Percentiles rank a stretch among this genome's conserved stretches.
Conservation (phyloP, 2,329 filamentous ascomycete species). For the Pseudogymnoascus sp. region DNA sequence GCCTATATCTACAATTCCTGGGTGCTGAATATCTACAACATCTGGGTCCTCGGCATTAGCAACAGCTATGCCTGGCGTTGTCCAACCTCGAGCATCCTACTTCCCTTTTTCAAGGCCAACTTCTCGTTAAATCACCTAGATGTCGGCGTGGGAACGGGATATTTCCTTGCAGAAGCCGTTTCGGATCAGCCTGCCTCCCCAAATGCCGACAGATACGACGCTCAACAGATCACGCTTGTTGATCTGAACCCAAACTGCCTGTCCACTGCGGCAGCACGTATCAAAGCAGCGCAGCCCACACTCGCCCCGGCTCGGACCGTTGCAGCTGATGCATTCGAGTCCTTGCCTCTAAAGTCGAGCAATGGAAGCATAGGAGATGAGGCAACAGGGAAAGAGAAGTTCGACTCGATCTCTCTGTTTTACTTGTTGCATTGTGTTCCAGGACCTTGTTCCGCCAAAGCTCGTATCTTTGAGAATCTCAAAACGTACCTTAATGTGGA, state of each 20-base stretch:
- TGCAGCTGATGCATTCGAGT: constrained; percentile 31
- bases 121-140: constrained; percentile 24
- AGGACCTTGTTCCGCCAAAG: constrained; percentile 24
- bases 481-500: constrained; percentile 28
- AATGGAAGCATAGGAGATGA: constrained; percentile 6
- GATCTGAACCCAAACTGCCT: constrained; percentile 28
- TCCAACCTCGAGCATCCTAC: constrained; percentile 15
- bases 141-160: constrained; percentile 27
- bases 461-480: constrained; percentile 27
- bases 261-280: constrained; percentile 17
- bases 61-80: constrained; percentile 26
- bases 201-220: background rate
- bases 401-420: constrained; percentile 38
- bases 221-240: constrained; percentile 19
- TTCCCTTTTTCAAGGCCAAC: constrained; percentile 24
- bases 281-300: constrained; percentile 19
- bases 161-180: constrained; percentile 19
- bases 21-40: constrained; percentile 19
- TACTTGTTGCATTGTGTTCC: constrained; percentile 38
- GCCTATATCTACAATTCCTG: background rate
- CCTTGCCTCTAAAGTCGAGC: constrained; percentile 20
- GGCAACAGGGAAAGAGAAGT: constrained; percentile 21
- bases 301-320: constrained; percentile 18
- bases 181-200: constrained; percentile 8
- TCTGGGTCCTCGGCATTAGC: constrained; percentile 19